Percentiles rank a stretch among this genome's conserved stretches.
These are phyloP conservation scores for Termitomyces sp. DNA, from an alignment of 768 basidiomycete genomes.

Conservation along the genomic window DNA sequence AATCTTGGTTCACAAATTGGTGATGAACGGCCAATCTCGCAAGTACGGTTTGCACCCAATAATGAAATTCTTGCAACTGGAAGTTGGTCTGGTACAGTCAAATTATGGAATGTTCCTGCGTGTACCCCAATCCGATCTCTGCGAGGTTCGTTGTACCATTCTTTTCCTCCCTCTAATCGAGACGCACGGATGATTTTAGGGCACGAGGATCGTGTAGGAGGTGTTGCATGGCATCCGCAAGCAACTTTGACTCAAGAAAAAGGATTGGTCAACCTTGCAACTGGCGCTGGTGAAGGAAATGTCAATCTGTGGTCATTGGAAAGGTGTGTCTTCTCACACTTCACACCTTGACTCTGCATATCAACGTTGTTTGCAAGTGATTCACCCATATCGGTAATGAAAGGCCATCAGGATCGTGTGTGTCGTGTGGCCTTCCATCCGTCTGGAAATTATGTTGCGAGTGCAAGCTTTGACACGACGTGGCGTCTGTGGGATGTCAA, in stretches of 20 bases:
- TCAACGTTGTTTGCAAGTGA: slow-evolving; percentile 47
- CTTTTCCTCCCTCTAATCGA: slow-evolving; percentile 4
- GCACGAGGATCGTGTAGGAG: slow-evolving; percentile 88
- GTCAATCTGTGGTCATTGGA: slow-evolving; percentile 89
- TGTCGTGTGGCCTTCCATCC: slow-evolving; percentile 97
- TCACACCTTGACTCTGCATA: background rate
- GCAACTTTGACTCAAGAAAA: slow-evolving; percentile 73
- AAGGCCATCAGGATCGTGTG: slow-evolving; percentile 87
- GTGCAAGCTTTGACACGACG: slow-evolving; percentile 94
- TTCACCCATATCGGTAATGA: slow-evolving; percentile 76
- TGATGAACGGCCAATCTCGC: slow-evolving; percentile 90
- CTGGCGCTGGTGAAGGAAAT: slow-evolving; percentile 84
- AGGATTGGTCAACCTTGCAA: slow-evolving; percentile 77
- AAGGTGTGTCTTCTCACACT: slow-evolving; percentile 44
- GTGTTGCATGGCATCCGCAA: slow-evolving; percentile 96
- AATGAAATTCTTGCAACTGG: slow-evolving; percentile 85
- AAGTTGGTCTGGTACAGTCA: slow-evolving; percentile 94
- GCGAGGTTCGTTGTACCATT: slow-evolving; percentile 44
- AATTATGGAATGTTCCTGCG: slow-evolving; percentile 92
- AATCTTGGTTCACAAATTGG: slow-evolving; percentile 98
- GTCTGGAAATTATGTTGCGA: slow-evolving; percentile 89
- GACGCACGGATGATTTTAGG: slow-evolving; percentile 38
- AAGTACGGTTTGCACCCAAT: slow-evolving; percentile 93
- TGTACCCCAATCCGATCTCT: slow-evolving; percentile 77
- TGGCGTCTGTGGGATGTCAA: slow-evolving; percentile 97